A percentile compares a stretch with the other conserved stretches of the same genome.
Evolutionary conservation across 371 early-diverging fungal species (phyloP).

Genomic region (Apophysomyces variabilis): DNA sequence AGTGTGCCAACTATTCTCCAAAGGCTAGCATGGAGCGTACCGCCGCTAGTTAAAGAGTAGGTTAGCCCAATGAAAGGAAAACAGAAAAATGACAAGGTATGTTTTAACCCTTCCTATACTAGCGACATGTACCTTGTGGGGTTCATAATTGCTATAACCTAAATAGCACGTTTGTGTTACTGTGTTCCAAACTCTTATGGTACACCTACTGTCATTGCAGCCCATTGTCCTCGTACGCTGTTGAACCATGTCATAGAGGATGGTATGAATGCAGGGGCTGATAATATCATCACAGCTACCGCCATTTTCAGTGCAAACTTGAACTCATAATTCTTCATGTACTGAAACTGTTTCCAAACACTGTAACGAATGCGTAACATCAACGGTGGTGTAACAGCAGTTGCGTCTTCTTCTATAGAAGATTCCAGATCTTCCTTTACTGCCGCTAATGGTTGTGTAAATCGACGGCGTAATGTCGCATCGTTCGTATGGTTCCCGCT

Average conservation of each 20-base stretch:
- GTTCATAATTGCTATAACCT: constrained; percentile 63
- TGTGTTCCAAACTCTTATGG: not conserved
- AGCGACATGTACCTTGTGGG: constrained; percentile 49
- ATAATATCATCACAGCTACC: constrained; percentile 45
- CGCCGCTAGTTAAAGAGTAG: constrained; percentile 39
- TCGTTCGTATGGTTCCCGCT: constrained; percentile 5
- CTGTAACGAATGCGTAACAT: constrained; percentile 46
- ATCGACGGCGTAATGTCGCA: not conserved
- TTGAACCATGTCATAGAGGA: constrained; percentile 43
- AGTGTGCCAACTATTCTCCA: constrained; percentile 64
- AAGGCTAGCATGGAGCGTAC: constrained; percentile 55
- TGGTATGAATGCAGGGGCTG: constrained; percentile 55
- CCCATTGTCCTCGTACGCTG: constrained; percentile 62
- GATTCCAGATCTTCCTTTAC: not conserved
- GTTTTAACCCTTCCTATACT: not conserved
- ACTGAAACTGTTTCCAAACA: constrained; percentile 51
- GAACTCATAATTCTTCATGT: constrained; percentile 53
- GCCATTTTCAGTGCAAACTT: constrained; percentile 68
- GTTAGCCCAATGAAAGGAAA: not conserved
- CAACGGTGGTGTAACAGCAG: constrained; percentile 21
- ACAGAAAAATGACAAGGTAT: not conserved
- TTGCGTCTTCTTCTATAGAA: not conserved
- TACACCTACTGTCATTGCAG: constrained; percentile 41
- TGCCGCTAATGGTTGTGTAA: not conserved
- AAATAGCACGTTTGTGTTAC: not conserved